Conservation (phyloP, 306 rosid species). For the Cicer bijugum region DNA sequence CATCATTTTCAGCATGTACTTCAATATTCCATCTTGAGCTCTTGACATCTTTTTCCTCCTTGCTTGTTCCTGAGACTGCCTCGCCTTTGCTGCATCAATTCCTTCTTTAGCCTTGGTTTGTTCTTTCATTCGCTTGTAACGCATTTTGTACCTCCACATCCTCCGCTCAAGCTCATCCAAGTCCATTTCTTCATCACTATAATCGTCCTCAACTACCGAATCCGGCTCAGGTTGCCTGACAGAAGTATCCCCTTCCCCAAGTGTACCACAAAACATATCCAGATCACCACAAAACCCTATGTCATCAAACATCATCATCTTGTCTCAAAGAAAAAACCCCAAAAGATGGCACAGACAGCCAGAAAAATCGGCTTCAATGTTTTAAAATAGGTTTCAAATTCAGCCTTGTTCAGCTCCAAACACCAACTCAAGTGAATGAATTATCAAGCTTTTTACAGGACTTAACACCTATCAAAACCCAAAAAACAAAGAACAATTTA, state of each 20-base stretch:
- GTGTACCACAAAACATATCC: slow-evolving; percentile 61
- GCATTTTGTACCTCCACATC: slow-evolving; percentile 82
- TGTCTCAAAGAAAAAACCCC: slow-evolving; percentile 20
- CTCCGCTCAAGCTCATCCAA: slow-evolving; percentile 76
- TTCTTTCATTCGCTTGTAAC: slow-evolving; percentile 62
- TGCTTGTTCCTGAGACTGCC: slow-evolving; percentile 83
- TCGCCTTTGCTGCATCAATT: slow-evolving; percentile 57
- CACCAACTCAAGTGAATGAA: slow-evolving; percentile 22
- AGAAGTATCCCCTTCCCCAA: slow-evolving; percentile 54
- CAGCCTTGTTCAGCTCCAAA: slow-evolving; percentile 10
- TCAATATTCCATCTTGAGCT: slow-evolving; percentile 87
- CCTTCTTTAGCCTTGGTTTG: slow-evolving; percentile 68
- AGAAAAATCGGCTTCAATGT: slow-evolving; percentile 5
- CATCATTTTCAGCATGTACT: slow-evolving; percentile 92
- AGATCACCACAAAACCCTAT: slow-evolving; percentile 66
- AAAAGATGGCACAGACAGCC: not conserved
- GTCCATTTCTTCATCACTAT: slow-evolving; percentile 66
- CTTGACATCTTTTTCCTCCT: slow-evolving; percentile 91
- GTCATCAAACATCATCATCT: slow-evolving; percentile 71
- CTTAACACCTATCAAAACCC: slow-evolving; percentile 44
- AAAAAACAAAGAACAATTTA: slow-evolving; percentile 24
- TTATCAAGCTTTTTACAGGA: not conserved
- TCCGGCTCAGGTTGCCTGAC: slow-evolving; percentile 57
- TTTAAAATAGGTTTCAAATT: slow-evolving; percentile 12
- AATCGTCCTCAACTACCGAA: slow-evolving; percentile 61